Evolutionary conservation across 2,329 filamentous ascomycete genomes (phyloP).

Genomic region (Aaosphaeria arxii): DNA sequence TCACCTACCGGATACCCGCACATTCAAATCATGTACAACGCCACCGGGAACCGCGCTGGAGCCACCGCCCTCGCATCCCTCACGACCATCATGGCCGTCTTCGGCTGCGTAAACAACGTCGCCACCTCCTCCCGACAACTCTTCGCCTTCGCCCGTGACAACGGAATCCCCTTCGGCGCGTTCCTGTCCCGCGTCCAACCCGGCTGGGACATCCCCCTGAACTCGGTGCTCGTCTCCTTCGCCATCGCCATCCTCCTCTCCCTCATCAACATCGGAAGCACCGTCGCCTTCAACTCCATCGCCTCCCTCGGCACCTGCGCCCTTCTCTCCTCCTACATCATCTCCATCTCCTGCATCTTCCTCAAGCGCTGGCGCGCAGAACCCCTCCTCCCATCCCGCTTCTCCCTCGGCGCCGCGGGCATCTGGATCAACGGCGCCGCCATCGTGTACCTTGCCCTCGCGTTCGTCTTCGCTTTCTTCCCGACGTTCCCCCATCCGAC

Average conservation of each 20-base stretch:
- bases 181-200: constrained; percentile 10
- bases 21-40: constrained; percentile 44
- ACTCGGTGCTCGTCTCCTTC: constrained; percentile 43
- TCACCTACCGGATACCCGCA: constrained; percentile 36
- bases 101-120: constrained; percentile 36
- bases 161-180: constrained; percentile 1
- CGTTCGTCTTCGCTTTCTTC: constrained; percentile 47
- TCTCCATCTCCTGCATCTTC: constrained; percentile 46
- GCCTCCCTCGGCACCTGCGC: constrained; percentile 11
- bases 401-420: constrained; percentile 44
- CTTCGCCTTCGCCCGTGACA: constrained; percentile 3
- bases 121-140: constrained; percentile 4
- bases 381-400: constrained; percentile 42
- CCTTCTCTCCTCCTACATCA: constrained; percentile 14
- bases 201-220: constrained; percentile 34
- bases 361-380: constrained; percentile 42
- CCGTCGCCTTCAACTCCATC: constrained; percentile 16
- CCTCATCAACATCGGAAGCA: constrained; percentile 47
- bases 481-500: constrained; percentile 29
- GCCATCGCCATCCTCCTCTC: constrained; percentile 40
- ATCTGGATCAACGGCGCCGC: constrained; percentile 42
- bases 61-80: constrained; percentile 20
- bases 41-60: constrained; percentile 18
- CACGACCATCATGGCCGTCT: constrained; percentile 11
- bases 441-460: constrained; percentile 38